Conservation (phyloP, 148 eudicot genomes). For the Simmondsia chinensis region DNA sequence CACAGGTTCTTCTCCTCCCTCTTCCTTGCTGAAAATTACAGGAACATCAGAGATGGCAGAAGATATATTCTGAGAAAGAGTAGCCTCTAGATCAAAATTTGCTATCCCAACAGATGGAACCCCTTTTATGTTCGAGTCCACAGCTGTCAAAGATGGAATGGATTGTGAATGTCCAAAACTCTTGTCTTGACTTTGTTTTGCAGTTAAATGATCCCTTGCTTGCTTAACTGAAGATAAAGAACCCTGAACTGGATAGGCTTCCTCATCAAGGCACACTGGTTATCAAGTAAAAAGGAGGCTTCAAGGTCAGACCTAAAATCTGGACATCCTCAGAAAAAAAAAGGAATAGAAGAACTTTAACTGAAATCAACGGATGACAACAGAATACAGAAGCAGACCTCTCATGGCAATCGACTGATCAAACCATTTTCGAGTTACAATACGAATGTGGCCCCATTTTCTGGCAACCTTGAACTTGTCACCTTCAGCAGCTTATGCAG, state of each 20-base stretch:
- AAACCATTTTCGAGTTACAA: conserved; percentile 77
- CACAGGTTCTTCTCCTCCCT: conserved; percentile 18
- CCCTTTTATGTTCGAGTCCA: conserved; percentile 40
- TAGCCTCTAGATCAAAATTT: conserved; percentile 47
- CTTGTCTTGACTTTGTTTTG: conserved; percentile 42
- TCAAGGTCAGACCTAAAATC: conserved; percentile 8
- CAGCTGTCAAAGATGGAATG: conserved; percentile 27
- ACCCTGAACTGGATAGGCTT: conserved; percentile 61
- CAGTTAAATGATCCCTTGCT: conserved; percentile 21
- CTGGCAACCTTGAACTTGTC: conserved; percentile 93
- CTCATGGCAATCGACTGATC: conserved; percentile 83
- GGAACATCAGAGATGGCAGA: conserved; percentile 24
- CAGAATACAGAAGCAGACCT: conserved; percentile 32
- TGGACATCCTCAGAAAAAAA: background rate
- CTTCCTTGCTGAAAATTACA: conserved; percentile 24
- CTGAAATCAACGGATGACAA: background rate
- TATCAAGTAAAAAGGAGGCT: conserved; percentile 6
- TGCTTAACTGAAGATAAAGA: conserved; percentile 29
- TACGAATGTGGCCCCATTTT: conserved; percentile 71
- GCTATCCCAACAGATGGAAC: conserved; percentile 27
- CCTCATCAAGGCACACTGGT: conserved; percentile 84
- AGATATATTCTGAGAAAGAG: conserved; percentile 41
- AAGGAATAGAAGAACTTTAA: background rate
- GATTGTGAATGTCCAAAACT: conserved; percentile 28
- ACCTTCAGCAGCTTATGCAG: conserved; percentile 78